Conservation (phyloP, 208 protist species). For the Wallacemonas sp. region DNA sequence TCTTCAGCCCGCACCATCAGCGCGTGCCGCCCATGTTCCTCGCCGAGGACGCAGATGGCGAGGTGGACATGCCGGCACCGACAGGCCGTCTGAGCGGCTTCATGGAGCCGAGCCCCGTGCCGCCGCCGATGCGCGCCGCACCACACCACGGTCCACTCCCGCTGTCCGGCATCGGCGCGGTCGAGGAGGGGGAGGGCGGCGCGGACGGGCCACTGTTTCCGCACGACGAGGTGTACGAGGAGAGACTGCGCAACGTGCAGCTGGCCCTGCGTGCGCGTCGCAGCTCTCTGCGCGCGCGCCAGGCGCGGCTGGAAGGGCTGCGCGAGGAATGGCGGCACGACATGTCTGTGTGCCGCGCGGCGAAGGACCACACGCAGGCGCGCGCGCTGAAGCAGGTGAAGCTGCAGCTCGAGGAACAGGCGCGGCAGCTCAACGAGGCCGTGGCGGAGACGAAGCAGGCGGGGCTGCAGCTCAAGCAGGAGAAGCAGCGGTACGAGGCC, state of each 20-base stretch:
- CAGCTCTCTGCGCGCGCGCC: conserved; percentile 29
- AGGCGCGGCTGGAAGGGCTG: conserved; percentile 29
- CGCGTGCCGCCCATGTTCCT: conserved; percentile 1
- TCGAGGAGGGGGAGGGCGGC: no score
- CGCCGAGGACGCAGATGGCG: conserved; percentile 1
- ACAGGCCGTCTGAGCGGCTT: background rate
- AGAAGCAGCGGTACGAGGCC: conserved; percentile 32
- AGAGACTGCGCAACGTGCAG: conserved; percentile 20
- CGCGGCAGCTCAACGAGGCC: conserved; percentile 55
- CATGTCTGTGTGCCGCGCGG: conserved; percentile 43
- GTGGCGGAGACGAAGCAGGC: conserved; percentile 49
- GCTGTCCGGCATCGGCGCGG: conserved; percentile 23
- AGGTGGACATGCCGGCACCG: background rate
- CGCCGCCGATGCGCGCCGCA: no score
- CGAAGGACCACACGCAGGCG: conserved; percentile 32
- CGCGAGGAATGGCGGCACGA: conserved; percentile 66
- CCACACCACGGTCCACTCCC: conserved; percentile 11
- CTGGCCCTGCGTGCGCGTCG: conserved; percentile 29
- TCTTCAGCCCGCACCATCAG: background rate
- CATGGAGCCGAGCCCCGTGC: background rate
- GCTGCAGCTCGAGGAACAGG: conserved; percentile 50
- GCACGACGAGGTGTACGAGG: conserved; percentile 14
- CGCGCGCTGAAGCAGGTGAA: conserved; percentile 48
- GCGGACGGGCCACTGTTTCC: no score
- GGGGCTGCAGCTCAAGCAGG: conserved; percentile 32